Percentiles rank a stretch among this genome's conserved stretches.
Evolutionary conservation across 768 basidiomycete species (phyloP).

Genomic region (Kwoniella europaea): DNA sequence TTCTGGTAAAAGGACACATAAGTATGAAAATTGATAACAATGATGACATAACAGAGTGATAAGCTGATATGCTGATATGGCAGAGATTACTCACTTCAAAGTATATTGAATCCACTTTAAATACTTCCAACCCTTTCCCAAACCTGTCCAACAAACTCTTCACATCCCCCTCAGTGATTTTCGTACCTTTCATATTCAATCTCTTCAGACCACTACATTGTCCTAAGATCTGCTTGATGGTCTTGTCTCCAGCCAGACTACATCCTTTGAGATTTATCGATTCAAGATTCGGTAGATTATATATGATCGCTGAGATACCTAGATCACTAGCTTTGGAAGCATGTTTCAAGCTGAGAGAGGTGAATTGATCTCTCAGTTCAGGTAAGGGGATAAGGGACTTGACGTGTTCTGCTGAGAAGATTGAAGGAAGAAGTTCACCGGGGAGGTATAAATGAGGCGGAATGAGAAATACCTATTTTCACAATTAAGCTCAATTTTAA

Average conservation of each 20-base stretch:
- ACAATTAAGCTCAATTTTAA: not conserved
- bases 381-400: slow-evolving; percentile 32
- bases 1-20: not conserved
- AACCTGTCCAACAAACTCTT: slow-evolving; percentile 30
- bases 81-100: slow-evolving; percentile 29
- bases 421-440: slow-evolving; percentile 30
- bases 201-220: slow-evolving; percentile 23
- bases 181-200: slow-evolving; percentile 47
- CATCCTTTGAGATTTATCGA: slow-evolving; percentile 45
- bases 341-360: slow-evolving; percentile 33
- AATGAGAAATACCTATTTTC: slow-evolving; percentile 30
- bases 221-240: slow-evolving; percentile 32
- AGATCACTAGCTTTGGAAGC: slow-evolving; percentile 34
- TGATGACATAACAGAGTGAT: not conserved
- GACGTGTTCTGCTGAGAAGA: slow-evolving; percentile 28
- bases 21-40: not conserved
- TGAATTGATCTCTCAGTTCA: not conserved
- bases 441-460: slow-evolving; percentile 36
- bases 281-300: slow-evolving; percentile 38
- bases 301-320: slow-evolving; percentile 40
- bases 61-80: not conserved
- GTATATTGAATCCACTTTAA: slow-evolving; percentile 37
- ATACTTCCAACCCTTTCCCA: slow-evolving; percentile 33
- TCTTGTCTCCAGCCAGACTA: slow-evolving; percentile 20
- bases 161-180: slow-evolving; percentile 33